Evolutionary conservation across 2,329 filamentous ascomycete genomes (phyloP), one percentile per base, ranked within the genome.

Genomic region (Rhexocercosporidium sp.): DNA sequence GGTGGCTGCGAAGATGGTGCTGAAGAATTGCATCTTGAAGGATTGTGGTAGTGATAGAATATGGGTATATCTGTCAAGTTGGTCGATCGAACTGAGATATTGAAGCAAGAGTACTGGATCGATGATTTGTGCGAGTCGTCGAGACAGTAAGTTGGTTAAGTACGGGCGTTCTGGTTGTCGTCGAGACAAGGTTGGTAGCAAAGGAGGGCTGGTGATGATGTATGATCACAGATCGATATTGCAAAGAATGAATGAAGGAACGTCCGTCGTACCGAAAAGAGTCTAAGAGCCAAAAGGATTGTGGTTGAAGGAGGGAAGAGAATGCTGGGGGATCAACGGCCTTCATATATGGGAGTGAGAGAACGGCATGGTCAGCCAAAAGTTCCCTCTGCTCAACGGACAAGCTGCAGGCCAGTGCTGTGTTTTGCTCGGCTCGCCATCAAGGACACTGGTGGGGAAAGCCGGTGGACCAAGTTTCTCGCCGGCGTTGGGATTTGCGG

Each of bases 1-100:
- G 62, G 75, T 75, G 70, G 77, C 75, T 71, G 82, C 77, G 75
- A 84, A 73, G 69, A 75, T 41, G 65, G 69, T 68, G 64, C 53
- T 69, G 74, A 80, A 72, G 81, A 87, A 87, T 75, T 83, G 83
- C 86, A 88, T 88, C 65, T 81, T 86, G 82, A 71, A 74, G 65
- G 73, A 75, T 73, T 71, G 71, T 66, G 66, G 66, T 41, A 34
- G 51, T 69, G 66, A 70, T 60, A 67, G 64, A 70, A 66, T 41
- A 46, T 53, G 49, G 5, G 25, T 46, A 18, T 51, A 65, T 73
- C 69, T 66, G 57, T 72, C 65, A 73, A 72, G 73, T 71, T 73
- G 68, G 68, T 72, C 66, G 70, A 71, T 71, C 65, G 51, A 22
- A 64, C 44, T 70, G 56, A 62, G 65, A 65, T 71, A 56, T 47